Evolutionary conservation across 2,329 filamentous ascomycete genomes (phyloP), one percentile per base, ranked within the genome.

Genomic region (Calonectria fujianensis): DNA sequence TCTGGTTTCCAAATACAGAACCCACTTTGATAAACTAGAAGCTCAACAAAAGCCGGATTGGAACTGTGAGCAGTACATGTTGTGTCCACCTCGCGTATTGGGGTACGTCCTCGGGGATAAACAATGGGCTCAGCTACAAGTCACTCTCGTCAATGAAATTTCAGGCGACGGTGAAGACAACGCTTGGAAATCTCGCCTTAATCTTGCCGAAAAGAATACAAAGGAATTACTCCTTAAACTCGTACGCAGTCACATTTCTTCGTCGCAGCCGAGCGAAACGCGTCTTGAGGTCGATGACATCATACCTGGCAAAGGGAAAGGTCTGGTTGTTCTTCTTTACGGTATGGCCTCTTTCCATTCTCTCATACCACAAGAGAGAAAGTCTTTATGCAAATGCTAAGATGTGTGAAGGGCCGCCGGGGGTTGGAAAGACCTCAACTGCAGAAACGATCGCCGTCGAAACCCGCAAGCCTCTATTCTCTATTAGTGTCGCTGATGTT

Each of bases 81-180:
- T 54, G 14, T 54, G 51, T 11, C 27, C 51, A 3, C 51, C 51
- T 32, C 51, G 51, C 14, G 51, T 54, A 4, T 32, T 54, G 18
- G 51, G 51, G 0, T 54, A 54, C 14, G 20, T 54, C 9, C 29
- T 54, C 6, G 14, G 14, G 18, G 51, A 54, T 16, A 54, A 54
- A 31, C 51, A 54, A 20, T 54, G 51, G 51, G 51, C 51, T 18
- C 51, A 54, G 29, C 8, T 54, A 20, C 51, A 54, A 54, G 51
- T 54, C 13, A 18, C 51, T 2, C 5, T 31, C 14, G 4, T 54
- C 31, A 32, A 32, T 32, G 4, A 9, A 9, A 32, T 32, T 32
- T n/a, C n/a, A n/a, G n/a, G n/a, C n/a, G n/a, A n/a, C n/a, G n/a
- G n/a, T n/a, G n/a, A n/a, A n/a, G n/a, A n/a, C n/a, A n/a, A n/a